Evolutionary conservation across 495 filamentous ascomycete species (phyloP), one percentile per base, ranked within the genome.

Genomic region (Penicillium egyptiacum): DNA sequence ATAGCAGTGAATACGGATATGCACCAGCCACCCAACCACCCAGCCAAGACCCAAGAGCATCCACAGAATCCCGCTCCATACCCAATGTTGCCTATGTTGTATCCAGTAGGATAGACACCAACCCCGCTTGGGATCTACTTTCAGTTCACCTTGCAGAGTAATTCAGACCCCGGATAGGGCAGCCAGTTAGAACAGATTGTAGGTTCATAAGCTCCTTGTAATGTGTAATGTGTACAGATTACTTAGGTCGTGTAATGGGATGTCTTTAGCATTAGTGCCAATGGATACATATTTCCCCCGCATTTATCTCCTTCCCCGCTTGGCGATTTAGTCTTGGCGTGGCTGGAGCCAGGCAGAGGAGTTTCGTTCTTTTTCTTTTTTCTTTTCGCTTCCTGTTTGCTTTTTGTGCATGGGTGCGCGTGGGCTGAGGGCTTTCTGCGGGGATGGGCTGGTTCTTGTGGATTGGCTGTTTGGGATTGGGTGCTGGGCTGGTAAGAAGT

Each of bases 381-480:
- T 30, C 3, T 28, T 46, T 26, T 28, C 12, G 0, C 14, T 25
- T 17, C 0, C 6, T 28, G 23, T 17, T 47, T 28, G 5, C 12
- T 17, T 28, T n/a, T 28, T 19, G 17, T 41, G n/a, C 39, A 33
- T 33, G 35, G 48, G 48, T 39, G 30, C 25, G 48, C 33, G 49
- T 22, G 31, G 23, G 33, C 49, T 39, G 48, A 35, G 33, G 28
- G 25, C n/a, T 33, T 19, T 33, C 12, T 22, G 30, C 30, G 11
- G 30, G 30, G 30, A 33, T 33, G 11, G 30, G 30, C 30, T 31
- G 30, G 30, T 31, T 33, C 30, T 33, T 17, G 17, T 10, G 19
- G 33, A 22, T 20, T 51, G 31, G 49, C 12, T 35, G 47, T 40
- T 46, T 46, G 43, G 25, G 43, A 14, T n/a, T 25, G 23, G 43